Conservation (phyloP, 1,284 basidiomycete genomes). For the Sanghuangporus baumii region DNA sequence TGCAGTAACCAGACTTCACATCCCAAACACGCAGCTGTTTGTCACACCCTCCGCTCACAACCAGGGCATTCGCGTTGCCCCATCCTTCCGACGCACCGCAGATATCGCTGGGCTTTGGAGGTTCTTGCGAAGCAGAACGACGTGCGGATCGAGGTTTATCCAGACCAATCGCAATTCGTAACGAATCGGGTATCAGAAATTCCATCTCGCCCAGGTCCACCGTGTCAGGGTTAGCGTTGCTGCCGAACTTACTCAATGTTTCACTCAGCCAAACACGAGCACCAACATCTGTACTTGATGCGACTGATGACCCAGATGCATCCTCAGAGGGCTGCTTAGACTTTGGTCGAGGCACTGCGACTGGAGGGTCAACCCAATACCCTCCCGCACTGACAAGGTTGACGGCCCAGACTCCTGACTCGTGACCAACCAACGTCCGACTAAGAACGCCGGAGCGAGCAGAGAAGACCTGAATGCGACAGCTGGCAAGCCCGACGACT, state of each 20-base stretch:
- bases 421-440: slow-evolving; percentile 81
- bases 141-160: slow-evolving; percentile 22
- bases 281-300: slow-evolving; percentile 10
- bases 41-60: slow-evolving; percentile 93
- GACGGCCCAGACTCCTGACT: slow-evolving; percentile 89
- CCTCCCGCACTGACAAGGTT: slow-evolving; percentile 55
- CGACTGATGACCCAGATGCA: neutral
- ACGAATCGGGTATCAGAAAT: slow-evolving; percentile 26
- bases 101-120: slow-evolving; percentile 49
- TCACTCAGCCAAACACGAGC: slow-evolving; percentile 13
- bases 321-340: neutral
- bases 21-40: slow-evolving; percentile 92
- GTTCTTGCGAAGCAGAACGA: slow-evolving; percentile 23
- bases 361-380: slow-evolving; percentile 22
- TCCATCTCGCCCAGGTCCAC: slow-evolving; percentile 21
- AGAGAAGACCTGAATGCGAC: slow-evolving; percentile 85
- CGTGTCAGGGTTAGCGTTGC: neutral
- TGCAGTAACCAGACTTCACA: slow-evolving; percentile 76
- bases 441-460: slow-evolving; percentile 74
- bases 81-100: slow-evolving; percentile 63
- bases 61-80: slow-evolving; percentile 61
- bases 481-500: slow-evolving; percentile 87
- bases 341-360: neutral
- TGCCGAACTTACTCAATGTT: slow-evolving; percentile 8
- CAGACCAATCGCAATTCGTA: slow-evolving; percentile 31